Evolutionary conservation across 768 basidiomycete genomes (phyloP).

Genomic region (Russula brevipes): DNA sequence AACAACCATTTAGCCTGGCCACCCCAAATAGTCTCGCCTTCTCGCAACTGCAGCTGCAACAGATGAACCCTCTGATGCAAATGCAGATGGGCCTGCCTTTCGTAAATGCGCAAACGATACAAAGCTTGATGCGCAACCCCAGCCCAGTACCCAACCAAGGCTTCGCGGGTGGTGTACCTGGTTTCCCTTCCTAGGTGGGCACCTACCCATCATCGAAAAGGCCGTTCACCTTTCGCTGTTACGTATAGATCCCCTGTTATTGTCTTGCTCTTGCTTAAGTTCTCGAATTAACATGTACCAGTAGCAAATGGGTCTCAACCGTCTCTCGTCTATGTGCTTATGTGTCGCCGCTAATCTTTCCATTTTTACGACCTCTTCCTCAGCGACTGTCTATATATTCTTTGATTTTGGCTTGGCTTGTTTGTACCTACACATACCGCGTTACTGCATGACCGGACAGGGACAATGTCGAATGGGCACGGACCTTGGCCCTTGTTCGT

Average conservation of each 20-base stretch:
- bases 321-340: not conserved
- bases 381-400: not conserved
- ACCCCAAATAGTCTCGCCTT: slow-evolving; percentile 54
- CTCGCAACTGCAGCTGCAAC: slow-evolving; percentile 44
- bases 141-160: slow-evolving; percentile 51
- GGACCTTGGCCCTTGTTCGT: slow-evolving; percentile 46
- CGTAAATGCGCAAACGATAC: slow-evolving; percentile 69
- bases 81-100: slow-evolving; percentile 52
- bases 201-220: slow-evolving; percentile 15
- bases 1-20: slow-evolving; percentile 44
- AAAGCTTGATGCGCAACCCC: slow-evolving; percentile 80
- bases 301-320: slow-evolving; percentile 1
- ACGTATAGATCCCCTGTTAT: slow-evolving; percentile 13
- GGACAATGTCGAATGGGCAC: slow-evolving; percentile 53
- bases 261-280: not conserved
- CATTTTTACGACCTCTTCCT: not conserved
- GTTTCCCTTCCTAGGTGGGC: slow-evolving; percentile 22
- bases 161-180: slow-evolving; percentile 28
- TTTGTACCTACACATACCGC: slow-evolving; percentile 30
- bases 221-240: not conserved
- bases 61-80: slow-evolving; percentile 60
- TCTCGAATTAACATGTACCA: slow-evolving; percentile 10
- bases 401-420: slow-evolving; percentile 17
- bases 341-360: slow-evolving; percentile 9
- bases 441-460: slow-evolving; percentile 35